Conservation (phyloP, 768 basidiomycete species). For the Phaffia australis region DNA sequence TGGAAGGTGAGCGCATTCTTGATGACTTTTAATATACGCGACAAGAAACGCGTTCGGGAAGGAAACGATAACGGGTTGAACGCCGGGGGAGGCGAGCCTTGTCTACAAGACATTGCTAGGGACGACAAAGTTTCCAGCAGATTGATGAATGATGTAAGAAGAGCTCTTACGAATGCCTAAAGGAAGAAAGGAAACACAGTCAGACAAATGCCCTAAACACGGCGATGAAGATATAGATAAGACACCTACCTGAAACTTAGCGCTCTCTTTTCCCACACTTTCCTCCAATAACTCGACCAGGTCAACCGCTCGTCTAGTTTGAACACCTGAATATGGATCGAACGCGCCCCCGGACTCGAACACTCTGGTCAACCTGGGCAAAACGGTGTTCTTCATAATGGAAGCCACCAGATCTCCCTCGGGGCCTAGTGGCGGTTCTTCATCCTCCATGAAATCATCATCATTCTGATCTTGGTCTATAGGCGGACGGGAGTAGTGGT, state of each 20-base stretch:
- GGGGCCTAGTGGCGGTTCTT: slow-evolving; percentile 54
- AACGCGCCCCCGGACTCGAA: slow-evolving; percentile 62
- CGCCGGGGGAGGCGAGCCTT: slow-evolving; percentile 37
- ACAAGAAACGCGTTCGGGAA: slow-evolving; percentile 59
- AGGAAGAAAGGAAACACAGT: slow-evolving; percentile 47
- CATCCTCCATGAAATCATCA: slow-evolving; percentile 36
- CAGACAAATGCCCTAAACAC: not conserved
- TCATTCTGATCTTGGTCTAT: slow-evolving; percentile 32
- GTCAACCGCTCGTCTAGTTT: slow-evolving; percentile 57
- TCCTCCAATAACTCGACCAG: slow-evolving; percentile 70
- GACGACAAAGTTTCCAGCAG: slow-evolving; percentile 41
- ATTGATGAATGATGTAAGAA: slow-evolving; percentile 46
- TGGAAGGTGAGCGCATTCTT: slow-evolving; percentile 65
- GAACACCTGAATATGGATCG: slow-evolving; percentile 63
- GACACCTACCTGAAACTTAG: slow-evolving; percentile 41
- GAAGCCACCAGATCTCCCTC: slow-evolving; percentile 79
- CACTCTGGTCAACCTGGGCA: slow-evolving; percentile 61
- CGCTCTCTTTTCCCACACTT: slow-evolving; percentile 49
- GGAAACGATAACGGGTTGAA: slow-evolving; percentile 70
- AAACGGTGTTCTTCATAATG: slow-evolving; percentile 73
- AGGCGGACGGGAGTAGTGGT: slow-evolving; percentile 59
- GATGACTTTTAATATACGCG: slow-evolving; percentile 59
- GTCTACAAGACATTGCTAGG: slow-evolving; percentile 30
- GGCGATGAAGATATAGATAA: not conserved
- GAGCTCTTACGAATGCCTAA: slow-evolving; percentile 48